Percentiles rank a stretch among this genome's conserved stretches.
Conservation (phyloP, 108 stramenopile genomes). For the Cylindrotheca fusiformis region DNA sequence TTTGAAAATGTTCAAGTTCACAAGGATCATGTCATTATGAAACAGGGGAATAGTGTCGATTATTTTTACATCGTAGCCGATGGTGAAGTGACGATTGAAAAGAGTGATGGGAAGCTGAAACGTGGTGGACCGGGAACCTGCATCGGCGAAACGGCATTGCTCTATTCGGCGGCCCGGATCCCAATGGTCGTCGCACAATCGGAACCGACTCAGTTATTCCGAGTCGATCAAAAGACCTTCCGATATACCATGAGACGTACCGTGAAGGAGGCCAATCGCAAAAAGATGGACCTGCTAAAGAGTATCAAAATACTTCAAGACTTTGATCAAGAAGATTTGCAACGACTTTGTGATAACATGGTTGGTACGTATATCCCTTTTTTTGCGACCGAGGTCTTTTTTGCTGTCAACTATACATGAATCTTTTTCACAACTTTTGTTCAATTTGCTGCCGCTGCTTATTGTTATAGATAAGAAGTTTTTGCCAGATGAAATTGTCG, state of each 20-base stretch:
- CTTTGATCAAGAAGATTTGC: slow-evolving; percentile 43
- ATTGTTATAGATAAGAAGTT: slow-evolving; percentile 24
- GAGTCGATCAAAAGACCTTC: slow-evolving; percentile 63
- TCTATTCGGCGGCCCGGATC: slow-evolving; percentile 84
- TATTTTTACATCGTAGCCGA: slow-evolving; percentile 62
- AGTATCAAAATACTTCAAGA: slow-evolving; percentile 37
- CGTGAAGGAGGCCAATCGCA: slow-evolving; percentile 11
- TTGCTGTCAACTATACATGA: slow-evolving; percentile 72
- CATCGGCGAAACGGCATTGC: slow-evolving; percentile 86
- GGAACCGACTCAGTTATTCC: slow-evolving; percentile 18
- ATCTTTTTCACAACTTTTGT: slow-evolving; percentile 18
- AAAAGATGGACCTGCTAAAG: slow-evolving; percentile 29
- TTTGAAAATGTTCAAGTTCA: slow-evolving; percentile 34
- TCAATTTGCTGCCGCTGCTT: slow-evolving; percentile 32
- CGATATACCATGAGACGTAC: slow-evolving; percentile 51
- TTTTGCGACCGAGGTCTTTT: slow-evolving; percentile 45
- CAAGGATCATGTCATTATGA: slow-evolving; percentile 61
- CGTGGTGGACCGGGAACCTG: slow-evolving; percentile 36
- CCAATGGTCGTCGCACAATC: slow-evolving; percentile 62
- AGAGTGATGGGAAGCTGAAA: slow-evolving; percentile 52
- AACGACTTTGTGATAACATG: slow-evolving; percentile 23
- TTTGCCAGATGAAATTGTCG: slow-evolving; percentile 18
- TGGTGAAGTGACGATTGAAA: slow-evolving; percentile 50
- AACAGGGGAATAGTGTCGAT: slow-evolving; percentile 60
- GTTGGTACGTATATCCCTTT: not conserved